Conservation (phyloP, 2,329 filamentous ascomycete genomes). For the Phialophora tarda region DNA sequence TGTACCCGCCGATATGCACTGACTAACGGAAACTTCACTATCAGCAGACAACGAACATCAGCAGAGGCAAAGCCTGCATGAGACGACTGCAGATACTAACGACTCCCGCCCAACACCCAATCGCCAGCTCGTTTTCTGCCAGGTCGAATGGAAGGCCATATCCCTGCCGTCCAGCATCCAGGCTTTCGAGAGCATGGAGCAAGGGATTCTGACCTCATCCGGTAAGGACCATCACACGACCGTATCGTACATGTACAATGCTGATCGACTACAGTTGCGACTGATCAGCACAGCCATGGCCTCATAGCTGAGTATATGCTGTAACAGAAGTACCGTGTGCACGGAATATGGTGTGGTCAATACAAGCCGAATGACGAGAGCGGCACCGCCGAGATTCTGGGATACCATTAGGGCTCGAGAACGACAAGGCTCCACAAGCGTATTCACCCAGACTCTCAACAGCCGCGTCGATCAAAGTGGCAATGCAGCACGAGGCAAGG, state of each 20-base stretch:
- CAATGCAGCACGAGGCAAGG: neutral
- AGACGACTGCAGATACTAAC: neutral
- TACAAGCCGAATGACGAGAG: neutral
- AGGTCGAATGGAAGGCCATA: slow-evolving; percentile 17
- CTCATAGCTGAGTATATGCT: neutral
- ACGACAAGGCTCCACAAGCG: neutral
- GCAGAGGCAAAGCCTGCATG: neutral
- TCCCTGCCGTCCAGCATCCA: slow-evolving; percentile 5
- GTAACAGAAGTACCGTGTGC: neutral
- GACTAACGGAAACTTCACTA: slow-evolving; percentile 12
- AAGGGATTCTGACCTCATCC: slow-evolving; percentile 2
- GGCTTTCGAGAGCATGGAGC: neutral
- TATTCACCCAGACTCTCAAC: neutral
- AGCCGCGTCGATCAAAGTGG: neutral
- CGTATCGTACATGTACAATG: neutral
- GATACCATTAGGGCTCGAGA: neutral
- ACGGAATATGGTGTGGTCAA: neutral
- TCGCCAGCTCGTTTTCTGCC: slow-evolving; percentile 26
- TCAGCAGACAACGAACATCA: slow-evolving; percentile 17
- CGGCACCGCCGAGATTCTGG: neutral
- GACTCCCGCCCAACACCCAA: slow-evolving; percentile 14
- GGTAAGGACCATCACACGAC: neutral
- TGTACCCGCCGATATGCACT: slow-evolving; percentile 3
- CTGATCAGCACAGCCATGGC: neutral
- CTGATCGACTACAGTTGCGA: neutral